Conservation (phyloP, 2,329 filamentous ascomycete species). For the Diaporthe longicolla region DNA sequence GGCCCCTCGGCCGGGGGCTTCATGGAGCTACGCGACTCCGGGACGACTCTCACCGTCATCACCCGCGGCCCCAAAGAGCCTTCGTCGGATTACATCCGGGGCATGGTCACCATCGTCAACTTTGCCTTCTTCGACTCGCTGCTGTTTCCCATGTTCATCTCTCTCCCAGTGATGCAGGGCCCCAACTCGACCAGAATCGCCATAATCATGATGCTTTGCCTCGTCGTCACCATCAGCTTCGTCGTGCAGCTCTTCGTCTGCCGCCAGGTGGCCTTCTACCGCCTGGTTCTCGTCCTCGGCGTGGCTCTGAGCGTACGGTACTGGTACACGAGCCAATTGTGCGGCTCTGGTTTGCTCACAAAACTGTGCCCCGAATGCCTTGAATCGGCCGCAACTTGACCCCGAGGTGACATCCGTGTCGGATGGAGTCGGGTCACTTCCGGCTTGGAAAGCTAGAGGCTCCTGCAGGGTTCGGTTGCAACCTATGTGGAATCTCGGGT, state of each 20-base stretch:
- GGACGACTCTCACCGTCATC: slow-evolving; percentile 6
- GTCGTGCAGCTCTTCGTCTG: slow-evolving; percentile 5
- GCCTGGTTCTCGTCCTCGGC: neutral
- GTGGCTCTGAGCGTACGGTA: slow-evolving; percentile 16
- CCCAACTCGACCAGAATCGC: neutral
- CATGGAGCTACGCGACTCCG: slow-evolving; percentile 26
- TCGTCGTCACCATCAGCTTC: slow-evolving; percentile 12
- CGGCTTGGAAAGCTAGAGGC: no score
- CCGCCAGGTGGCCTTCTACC: slow-evolving; percentile 22
- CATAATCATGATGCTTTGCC: neutral
- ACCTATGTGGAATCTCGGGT: neutral
- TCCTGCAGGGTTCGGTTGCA: neutral
- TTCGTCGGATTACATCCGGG: slow-evolving; percentile 14
- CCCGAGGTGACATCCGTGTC: no score
- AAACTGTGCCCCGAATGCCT: neutral
- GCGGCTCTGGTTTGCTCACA: neutral
- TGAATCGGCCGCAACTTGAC: neutral
- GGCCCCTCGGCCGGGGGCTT: neutral
- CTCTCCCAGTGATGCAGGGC: neutral
- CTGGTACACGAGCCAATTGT: slow-evolving; percentile 25
- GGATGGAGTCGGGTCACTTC: neutral
- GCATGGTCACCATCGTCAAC: slow-evolving; percentile 20
- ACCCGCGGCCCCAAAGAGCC: slow-evolving; percentile 14
- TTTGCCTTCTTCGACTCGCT: slow-evolving; percentile 27
- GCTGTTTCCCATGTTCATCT: slow-evolving; percentile 8